Conservation (phyloP, 306 rosid species). For the Astragalus glycyphyllos region DNA sequence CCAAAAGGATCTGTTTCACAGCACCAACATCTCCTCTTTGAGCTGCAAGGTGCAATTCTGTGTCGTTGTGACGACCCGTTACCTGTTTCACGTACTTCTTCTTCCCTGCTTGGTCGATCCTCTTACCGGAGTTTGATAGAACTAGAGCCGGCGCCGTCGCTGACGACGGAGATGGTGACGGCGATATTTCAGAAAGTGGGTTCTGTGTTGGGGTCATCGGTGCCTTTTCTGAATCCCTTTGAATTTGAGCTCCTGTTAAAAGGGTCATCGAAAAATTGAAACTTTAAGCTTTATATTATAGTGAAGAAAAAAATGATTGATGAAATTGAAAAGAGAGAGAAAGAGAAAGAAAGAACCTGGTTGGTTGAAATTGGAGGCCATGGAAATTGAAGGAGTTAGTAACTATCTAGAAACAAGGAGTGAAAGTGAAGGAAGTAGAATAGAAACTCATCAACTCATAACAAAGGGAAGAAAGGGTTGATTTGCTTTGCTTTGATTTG, state of each 20-base stretch:
- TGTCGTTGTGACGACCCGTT: constrained; percentile 95
- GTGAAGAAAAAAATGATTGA: constrained; percentile 4
- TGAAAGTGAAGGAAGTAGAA: constrained; percentile 26
- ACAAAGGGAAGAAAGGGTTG: not conserved
- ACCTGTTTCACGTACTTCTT: constrained; percentile 99
- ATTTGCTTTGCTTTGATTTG: not conserved
- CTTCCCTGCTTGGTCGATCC: constrained; percentile 94
- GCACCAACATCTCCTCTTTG: constrained; percentile 92
- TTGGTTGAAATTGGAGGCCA: constrained; percentile 45
- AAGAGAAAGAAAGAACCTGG: constrained; percentile 36
- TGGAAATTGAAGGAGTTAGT: constrained; percentile 5
- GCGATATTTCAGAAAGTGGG: constrained; percentile 53
- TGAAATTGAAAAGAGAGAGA: not conserved
- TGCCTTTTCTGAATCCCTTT: constrained; percentile 55
- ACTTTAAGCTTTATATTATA: constrained; percentile 6
- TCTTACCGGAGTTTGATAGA: constrained; percentile 89
- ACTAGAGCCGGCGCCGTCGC: constrained; percentile 93
- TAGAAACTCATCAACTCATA: not conserved
- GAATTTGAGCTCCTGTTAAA: constrained; percentile 57
- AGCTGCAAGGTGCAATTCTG: constrained; percentile 96
- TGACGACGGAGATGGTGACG: constrained; percentile 84
- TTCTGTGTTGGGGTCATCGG: constrained; percentile 50
- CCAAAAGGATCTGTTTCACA: constrained; percentile 80
- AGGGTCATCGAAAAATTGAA: constrained; percentile 31
- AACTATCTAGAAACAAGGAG: constrained; percentile 20